phyloP scores from a whole-genome alignment of 2,329 filamentous ascomycete species.

The Aspergillus sp. region DNA sequence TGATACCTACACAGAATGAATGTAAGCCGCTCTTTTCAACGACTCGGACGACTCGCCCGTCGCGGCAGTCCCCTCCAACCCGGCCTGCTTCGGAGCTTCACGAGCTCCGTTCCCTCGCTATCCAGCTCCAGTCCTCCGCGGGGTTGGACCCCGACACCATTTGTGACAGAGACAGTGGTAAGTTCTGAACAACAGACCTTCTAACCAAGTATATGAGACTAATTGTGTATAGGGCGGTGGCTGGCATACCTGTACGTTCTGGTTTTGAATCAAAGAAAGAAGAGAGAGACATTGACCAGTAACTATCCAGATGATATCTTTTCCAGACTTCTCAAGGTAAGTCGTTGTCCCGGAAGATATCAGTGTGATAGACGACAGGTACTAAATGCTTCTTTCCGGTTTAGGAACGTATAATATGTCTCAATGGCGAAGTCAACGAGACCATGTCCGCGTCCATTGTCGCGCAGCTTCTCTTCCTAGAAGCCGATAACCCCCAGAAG shows the following conservation, averaged over 20 bases:
- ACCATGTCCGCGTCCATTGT: slow-evolving; percentile 89
- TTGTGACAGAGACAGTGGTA: slow-evolving; percentile 53
- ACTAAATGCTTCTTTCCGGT: slow-evolving; percentile 12
- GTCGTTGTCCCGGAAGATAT: slow-evolving; percentile 25
- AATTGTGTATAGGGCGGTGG: slow-evolving; percentile 57
- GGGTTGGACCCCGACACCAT: slow-evolving; percentile 49
- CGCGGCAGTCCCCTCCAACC: slow-evolving; percentile 5
- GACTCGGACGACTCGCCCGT: slow-evolving; percentile 15
- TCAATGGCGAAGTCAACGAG: slow-evolving; percentile 89
- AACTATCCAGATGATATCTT: slow-evolving; percentile 67
- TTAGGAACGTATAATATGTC: slow-evolving; percentile 86
- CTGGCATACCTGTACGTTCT: slow-evolving; percentile 67
- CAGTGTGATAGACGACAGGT: background rate
- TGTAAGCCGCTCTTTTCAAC: slow-evolving; percentile 14
- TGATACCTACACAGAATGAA: slow-evolving; percentile 14
- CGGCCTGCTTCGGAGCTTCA: slow-evolving; percentile 21
- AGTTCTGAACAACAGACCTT: slow-evolving; percentile 24
- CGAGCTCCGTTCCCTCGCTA: slow-evolving; percentile 20
- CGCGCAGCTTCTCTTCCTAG: slow-evolving; percentile 93
- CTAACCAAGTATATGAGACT: slow-evolving; percentile 14
- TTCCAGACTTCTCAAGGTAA: slow-evolving; percentile 70
- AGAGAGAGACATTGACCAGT: too few relatives aligned
- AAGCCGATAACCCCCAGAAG: slow-evolving; percentile 91
- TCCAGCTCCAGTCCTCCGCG: slow-evolving; percentile 28
- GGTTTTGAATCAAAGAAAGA: background rate